A percentile compares a stretch with the other conserved stretches of the same genome.
These are phyloP conservation scores for Zymoseptoria pseudotritici DNA, from an alignment of 2,329 filamentous ascomycete genomes.

Conservation along the genomic window DNA sequence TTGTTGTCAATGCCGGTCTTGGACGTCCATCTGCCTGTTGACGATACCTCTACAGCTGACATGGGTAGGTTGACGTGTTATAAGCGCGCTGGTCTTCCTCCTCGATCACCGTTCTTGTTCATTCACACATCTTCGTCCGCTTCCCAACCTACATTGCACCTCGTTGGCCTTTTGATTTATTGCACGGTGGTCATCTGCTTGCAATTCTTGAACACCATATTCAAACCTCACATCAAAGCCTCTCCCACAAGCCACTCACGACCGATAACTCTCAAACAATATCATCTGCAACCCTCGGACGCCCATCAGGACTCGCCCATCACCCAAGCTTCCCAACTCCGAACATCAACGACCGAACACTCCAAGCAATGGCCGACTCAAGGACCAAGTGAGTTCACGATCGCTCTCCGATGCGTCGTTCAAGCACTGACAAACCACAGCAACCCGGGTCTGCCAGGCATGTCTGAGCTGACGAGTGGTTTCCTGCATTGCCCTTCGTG, in stretches of 20 bases:
- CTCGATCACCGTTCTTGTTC: background rate
- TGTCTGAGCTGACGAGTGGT: background rate
- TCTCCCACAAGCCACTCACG: background rate
- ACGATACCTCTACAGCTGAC: background rate
- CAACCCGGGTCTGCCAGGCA: background rate
- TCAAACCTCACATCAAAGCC: background rate
- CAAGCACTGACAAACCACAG: background rate
- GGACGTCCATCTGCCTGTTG: background rate
- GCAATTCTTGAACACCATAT: background rate
- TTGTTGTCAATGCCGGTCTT: background rate
- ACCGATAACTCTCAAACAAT: background rate
- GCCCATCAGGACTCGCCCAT: no score
- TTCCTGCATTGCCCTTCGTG: background rate
- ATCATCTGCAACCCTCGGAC: no score
- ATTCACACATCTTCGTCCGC: background rate
- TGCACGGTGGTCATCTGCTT: slow-evolving; percentile 6
- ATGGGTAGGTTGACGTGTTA: background rate
- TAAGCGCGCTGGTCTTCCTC: background rate
- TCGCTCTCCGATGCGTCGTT: background rate
- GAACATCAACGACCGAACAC: background rate
- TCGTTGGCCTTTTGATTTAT: slow-evolving; percentile 7
- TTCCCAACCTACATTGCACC: background rate
- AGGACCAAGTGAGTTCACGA: background rate
- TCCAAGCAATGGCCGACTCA: background rate
- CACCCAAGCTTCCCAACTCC: no score